phyloP scores from a whole-genome alignment of 176 grass and related monocot species.

The Alloteropsis semialata region DNA sequence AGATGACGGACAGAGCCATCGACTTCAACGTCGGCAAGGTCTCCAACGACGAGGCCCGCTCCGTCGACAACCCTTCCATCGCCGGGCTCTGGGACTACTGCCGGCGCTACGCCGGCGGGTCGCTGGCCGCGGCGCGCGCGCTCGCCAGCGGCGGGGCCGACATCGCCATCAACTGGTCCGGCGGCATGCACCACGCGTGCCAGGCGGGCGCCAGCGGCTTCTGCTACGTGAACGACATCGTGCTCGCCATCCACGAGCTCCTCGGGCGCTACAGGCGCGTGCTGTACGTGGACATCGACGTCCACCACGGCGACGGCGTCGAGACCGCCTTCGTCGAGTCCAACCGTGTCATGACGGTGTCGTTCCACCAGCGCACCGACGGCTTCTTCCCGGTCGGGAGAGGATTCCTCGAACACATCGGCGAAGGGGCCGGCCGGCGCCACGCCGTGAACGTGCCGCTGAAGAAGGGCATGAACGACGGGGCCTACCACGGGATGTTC shows the following conservation, averaged over 20 bases:
- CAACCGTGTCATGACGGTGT: constrained; percentile 62
- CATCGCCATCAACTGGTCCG: constrained; percentile 69
- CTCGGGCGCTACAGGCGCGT: constrained; percentile 43
- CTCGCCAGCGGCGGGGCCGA: constrained; percentile 33
- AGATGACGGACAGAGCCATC: neutral
- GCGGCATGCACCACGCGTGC: constrained; percentile 67
- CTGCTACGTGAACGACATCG: constrained; percentile 69
- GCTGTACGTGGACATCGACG: constrained; percentile 85
- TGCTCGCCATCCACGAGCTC: constrained; percentile 46
- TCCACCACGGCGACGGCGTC: constrained; percentile 82
- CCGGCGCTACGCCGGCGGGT: constrained; percentile 50
- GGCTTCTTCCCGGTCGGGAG: constrained; percentile 46
- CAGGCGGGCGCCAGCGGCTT: constrained; percentile 50
- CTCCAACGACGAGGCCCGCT: neutral
- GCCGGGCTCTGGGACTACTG: constrained; percentile 48
- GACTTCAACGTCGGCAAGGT: constrained; percentile 19
- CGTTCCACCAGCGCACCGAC: constrained; percentile 43
- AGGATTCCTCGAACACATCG: constrained; percentile 27
- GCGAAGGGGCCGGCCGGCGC: constrained; percentile 16
- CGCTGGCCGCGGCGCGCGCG: constrained; percentile 44
- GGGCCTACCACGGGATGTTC: constrained; percentile 13
- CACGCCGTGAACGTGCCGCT: constrained; percentile 60
- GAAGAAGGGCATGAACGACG: constrained; percentile 56
- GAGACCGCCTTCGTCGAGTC: constrained; percentile 48
- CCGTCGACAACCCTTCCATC: constrained; percentile 48